Conservation (phyloP, 495 filamentous ascomycete genomes). For the Penicillium canescens region DNA sequence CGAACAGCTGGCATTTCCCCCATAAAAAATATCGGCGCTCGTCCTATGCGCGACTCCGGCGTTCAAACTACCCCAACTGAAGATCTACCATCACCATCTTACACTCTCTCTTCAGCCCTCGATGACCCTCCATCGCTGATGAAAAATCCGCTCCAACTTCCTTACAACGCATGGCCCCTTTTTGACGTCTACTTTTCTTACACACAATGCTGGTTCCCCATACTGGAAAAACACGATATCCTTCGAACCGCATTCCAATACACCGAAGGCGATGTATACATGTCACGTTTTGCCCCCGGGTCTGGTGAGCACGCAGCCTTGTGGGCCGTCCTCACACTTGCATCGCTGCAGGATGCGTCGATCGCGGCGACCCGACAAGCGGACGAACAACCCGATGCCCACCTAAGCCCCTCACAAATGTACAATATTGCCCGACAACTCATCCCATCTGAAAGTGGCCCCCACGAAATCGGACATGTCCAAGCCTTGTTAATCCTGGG, state of each 20-base stretch:
- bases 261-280: conserved; percentile 38
- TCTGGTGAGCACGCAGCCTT: conserved; percentile 61
- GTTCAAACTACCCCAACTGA: conserved; percentile 23
- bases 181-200: conserved; percentile 74
- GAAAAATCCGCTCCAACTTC: conserved; percentile 29
- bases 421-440: conserved; percentile 56
- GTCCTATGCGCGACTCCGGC: conserved; percentile 24
- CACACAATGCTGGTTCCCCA: conserved; percentile 73
- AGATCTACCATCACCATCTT: conserved; percentile 3
- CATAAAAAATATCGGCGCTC: conserved; percentile 9
- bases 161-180: conserved; percentile 55
- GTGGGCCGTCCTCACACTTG: conserved; percentile 60
- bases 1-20: conserved; percentile 26
- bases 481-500: conserved; percentile 63
- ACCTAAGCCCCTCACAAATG: conserved; percentile 33
- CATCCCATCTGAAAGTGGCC: conserved; percentile 55
- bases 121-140: conserved; percentile 12
- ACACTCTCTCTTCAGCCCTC: conserved; percentile 3
- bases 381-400: conserved; percentile 15
- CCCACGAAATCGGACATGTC: conserved; percentile 58
- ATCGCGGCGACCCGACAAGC: conserved; percentile 36
- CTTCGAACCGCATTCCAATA: conserved; percentile 49
- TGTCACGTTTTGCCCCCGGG: conserved; percentile 27
- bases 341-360: conserved; percentile 48
- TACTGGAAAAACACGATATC: conserved; percentile 68